Evolutionary conservation across 495 filamentous ascomycete genomes (phyloP).

Genomic region (Diplogelasinospora grovesii): DNA sequence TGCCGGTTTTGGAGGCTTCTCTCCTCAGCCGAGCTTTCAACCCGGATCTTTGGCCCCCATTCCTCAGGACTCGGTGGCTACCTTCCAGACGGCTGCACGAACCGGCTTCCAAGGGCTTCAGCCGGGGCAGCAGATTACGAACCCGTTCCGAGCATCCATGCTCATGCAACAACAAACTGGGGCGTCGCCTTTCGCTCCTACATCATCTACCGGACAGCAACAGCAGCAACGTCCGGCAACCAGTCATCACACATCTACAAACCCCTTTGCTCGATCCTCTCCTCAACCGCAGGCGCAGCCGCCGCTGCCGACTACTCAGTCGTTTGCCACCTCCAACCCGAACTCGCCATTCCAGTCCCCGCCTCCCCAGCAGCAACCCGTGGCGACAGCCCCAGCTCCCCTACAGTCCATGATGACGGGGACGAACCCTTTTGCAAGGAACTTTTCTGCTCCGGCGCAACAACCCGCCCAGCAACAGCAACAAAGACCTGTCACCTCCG

Average conservation of each 20-base stretch:
- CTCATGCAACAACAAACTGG: conserved; percentile 50
- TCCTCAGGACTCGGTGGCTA: conserved; percentile 57
- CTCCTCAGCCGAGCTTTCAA: conserved; percentile 54
- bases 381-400: conserved; percentile 29
- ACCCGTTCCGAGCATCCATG: conserved; percentile 86
- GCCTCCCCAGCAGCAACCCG: conserved; percentile 39
- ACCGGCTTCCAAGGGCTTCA: conserved; percentile 39
- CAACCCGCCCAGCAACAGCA: conserved; percentile 27
- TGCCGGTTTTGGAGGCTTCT: conserved; percentile 82
- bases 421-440: conserved; percentile 64
- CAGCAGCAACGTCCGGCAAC: conserved; percentile 22
- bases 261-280: conserved; percentile 68
- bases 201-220: conserved; percentile 8
- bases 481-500: conserved; percentile 37
- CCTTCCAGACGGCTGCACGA: conserved; percentile 37
- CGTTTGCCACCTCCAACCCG: conserved; percentile 39
- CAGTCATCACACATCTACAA: conserved; percentile 69
- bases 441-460: conserved; percentile 33
- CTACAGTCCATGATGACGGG: conserved; percentile 59
- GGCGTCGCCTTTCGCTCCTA: conserved; percentile 1
- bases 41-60: conserved; percentile 50
- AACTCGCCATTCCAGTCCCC: conserved; percentile 45
- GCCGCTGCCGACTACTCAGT: no score
- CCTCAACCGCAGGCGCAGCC: no score
- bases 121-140: conserved; percentile 56